phyloP scores from a whole-genome alignment of 805 yeast genomes.

The Metschnikowia aberdeeniae region DNA sequence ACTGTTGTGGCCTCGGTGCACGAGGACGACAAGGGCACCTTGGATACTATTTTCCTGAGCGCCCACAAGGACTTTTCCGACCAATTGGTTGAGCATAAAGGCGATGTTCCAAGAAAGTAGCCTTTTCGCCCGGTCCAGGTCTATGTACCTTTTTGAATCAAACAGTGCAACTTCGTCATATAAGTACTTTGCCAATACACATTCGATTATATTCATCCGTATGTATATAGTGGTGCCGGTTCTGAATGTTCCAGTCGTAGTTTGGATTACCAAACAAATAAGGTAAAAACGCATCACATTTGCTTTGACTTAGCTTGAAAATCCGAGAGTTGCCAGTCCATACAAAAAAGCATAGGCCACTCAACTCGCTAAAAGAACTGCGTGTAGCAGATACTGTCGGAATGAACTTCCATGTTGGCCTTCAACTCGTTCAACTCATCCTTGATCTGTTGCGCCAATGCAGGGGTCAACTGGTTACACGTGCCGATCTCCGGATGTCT shows the following conservation, averaged over 20 bases:
- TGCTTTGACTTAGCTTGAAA: too few species aligned
- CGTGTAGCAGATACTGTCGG: slow-evolving; percentile 71
- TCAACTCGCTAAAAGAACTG: slow-evolving; percentile 57
- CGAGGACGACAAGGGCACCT: slow-evolving; percentile 30
- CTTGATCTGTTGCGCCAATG: slow-evolving; percentile 78
- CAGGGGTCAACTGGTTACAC: slow-evolving; percentile 86
- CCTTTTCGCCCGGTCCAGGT: neutral
- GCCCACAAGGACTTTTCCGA: slow-evolving; percentile 34
- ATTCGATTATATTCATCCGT: too few species aligned
- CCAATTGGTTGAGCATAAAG: slow-evolving; percentile 16
- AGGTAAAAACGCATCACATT: too few species aligned
- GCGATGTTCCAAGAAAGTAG: slow-evolving; percentile 13
- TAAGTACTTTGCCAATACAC: too few species aligned
- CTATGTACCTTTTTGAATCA: neutral
- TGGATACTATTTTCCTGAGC: slow-evolving; percentile 43
- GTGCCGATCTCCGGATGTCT: slow-evolving; percentile 91
- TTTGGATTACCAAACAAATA: too few species aligned
- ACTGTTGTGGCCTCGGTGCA: slow-evolving; percentile 43
- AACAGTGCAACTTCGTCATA: neutral
- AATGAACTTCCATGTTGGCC: slow-evolving; percentile 79
- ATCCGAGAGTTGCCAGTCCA: too few species aligned
- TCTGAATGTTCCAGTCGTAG: too few species aligned
- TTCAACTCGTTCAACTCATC: slow-evolving; percentile 76
- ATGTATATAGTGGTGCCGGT: too few species aligned
- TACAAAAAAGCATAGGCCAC: too few species aligned